Conservation (phyloP, 2,329 filamentous ascomycete genomes). For the Cyclaneusma minus region DNA sequence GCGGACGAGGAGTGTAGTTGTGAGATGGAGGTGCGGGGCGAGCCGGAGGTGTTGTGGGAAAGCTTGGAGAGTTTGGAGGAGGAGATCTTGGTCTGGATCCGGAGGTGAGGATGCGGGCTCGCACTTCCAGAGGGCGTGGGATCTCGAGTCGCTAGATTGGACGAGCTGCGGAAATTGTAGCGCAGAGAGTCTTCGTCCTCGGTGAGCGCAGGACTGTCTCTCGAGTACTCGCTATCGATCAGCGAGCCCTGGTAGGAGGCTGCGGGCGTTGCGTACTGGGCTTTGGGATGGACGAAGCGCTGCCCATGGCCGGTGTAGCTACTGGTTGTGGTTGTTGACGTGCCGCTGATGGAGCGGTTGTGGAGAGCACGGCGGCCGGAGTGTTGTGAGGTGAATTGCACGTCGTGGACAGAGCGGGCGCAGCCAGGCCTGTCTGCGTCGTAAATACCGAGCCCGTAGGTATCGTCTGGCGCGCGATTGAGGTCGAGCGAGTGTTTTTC, state of each 20-base stretch:
- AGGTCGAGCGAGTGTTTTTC: conserved; percentile 49
- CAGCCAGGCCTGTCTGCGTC: conserved; percentile 16
- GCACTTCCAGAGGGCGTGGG: conserved; percentile 8
- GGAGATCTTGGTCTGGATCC: conserved; percentile 14
- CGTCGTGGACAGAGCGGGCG: conserved; percentile 14
- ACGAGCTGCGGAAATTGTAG: conserved; percentile 11
- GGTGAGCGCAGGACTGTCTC: conserved; percentile 11
- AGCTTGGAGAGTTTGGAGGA: conserved; percentile 14
- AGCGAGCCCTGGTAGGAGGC: conserved; percentile 38
- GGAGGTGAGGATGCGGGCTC: conserved; percentile 8
- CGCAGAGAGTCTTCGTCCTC: conserved; percentile 16
- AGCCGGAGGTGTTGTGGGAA: conserved; percentile 13
- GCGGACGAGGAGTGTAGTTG: conserved; percentile 7
- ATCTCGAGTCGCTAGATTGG: conserved; percentile 11
- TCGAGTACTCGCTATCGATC: conserved; percentile 32
- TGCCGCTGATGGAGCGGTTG: conserved; percentile 40
- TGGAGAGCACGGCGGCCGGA: conserved; percentile 22
- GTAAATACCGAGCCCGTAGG: conserved; percentile 20
- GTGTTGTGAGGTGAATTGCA: conserved; percentile 6
- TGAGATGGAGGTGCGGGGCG: conserved; percentile 9
- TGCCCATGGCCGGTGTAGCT: too few relatives aligned
- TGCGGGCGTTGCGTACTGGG: conserved; percentile 37
- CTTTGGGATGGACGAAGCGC: too few relatives aligned
- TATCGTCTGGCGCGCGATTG: conserved; percentile 43
- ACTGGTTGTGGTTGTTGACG: conserved; percentile 35